Evolutionary conservation across 306 rosid genomes (phyloP).

Genomic region (Castanea mollissima): DNA sequence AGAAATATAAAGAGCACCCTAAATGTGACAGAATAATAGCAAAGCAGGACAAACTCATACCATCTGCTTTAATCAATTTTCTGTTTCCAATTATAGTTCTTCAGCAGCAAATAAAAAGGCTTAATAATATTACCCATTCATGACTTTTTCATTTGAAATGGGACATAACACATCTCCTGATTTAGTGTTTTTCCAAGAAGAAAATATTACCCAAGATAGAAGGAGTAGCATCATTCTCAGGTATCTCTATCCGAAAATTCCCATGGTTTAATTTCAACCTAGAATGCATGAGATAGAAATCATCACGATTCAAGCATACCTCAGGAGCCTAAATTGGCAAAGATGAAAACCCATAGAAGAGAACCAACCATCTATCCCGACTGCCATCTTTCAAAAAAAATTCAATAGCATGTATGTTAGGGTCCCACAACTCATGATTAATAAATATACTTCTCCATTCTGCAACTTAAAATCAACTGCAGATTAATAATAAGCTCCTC

Average conservation of each 20-base stretch:
- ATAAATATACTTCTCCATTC: slow-evolving; percentile 27
- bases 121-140: neutral
- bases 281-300: neutral
- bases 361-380: slow-evolving; percentile 27
- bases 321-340: neutral
- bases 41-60: neutral
- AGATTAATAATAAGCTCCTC: neutral
- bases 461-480: slow-evolving; percentile 16
- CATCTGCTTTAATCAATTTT: neutral
- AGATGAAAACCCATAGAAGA: neutral
- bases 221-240: slow-evolving; percentile 20
- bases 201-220: neutral
- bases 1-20: neutral
- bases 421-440: too few relatives aligned
- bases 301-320: neutral
- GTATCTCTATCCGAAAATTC: slow-evolving; percentile 33
- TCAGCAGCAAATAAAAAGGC: neutral
- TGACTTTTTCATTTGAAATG: neutral
- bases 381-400: slow-evolving; percentile 37
- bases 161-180: neutral
- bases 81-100: neutral
- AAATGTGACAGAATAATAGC: neutral
- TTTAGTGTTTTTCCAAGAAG: neutral
- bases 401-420: slow-evolving; percentile 24
- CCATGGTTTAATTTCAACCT: slow-evolving; percentile 38